Conservation (phyloP, 495 filamentous ascomycete species). For the Apiosordaria backusii region DNA sequence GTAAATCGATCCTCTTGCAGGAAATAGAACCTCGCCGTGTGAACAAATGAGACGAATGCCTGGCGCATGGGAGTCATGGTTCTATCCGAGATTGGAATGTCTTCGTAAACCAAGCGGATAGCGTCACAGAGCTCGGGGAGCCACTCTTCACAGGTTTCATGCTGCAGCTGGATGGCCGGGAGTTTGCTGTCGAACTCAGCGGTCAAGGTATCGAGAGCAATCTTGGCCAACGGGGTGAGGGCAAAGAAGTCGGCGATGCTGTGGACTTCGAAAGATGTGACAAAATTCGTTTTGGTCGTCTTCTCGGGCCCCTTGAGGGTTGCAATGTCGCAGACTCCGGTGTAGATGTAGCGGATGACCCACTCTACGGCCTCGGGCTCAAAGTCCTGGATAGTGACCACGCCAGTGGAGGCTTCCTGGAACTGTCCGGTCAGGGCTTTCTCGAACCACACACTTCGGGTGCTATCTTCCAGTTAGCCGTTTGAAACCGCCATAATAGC, state of each 20-base stretch:
- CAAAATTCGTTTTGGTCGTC: constrained; percentile 20
- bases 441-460: constrained; percentile 30
- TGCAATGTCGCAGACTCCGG: constrained; percentile 26
- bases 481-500: neutral
- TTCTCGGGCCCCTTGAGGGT: neutral
- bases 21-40: constrained; percentile 24
- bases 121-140: constrained; percentile 28
- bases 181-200: constrained; percentile 23
- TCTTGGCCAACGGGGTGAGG: constrained; percentile 17
- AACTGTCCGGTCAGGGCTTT: constrained; percentile 27
- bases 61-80: constrained; percentile 11
- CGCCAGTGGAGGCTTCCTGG: constrained; percentile 22
- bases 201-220: constrained; percentile 21
- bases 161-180: constrained; percentile 17
- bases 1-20: constrained; percentile 19
- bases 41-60: constrained; percentile 20
- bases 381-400: constrained; percentile 23
- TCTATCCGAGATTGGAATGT: neutral
- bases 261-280: constrained; percentile 27
- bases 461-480: neutral
- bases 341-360: constrained; percentile 30
- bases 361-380: constrained; percentile 22
- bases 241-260: constrained; percentile 30
- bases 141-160: constrained; percentile 17
- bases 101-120: constrained; percentile 23